These are phyloP conservation scores for Arthromyces matolae DNA, from an alignment of 768 basidiomycete genomes.

Conservation along the genomic window DNA sequence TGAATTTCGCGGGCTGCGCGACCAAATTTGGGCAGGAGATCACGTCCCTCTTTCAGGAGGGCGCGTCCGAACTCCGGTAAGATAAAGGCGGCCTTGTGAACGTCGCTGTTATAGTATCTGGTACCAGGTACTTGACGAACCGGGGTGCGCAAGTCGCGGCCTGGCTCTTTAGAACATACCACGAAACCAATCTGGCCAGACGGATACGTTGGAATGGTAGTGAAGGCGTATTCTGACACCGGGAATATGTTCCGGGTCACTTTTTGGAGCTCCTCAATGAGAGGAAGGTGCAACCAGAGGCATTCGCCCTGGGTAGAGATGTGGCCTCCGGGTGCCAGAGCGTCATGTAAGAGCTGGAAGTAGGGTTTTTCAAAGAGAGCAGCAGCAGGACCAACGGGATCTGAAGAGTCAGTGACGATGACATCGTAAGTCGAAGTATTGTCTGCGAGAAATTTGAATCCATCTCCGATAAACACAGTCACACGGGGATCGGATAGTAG, in stretches of 20 bases:
- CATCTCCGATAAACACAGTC: slow-evolving; percentile 85
- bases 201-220: slow-evolving; percentile 97
- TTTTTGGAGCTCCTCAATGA: slow-evolving; percentile 73
- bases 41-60: slow-evolving; percentile 67
- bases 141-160: slow-evolving; percentile 68
- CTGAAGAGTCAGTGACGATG: slow-evolving; percentile 98
- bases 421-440: slow-evolving; percentile 89
- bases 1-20: slow-evolving; percentile 45
- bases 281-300: slow-evolving; percentile 87
- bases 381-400: slow-evolving; percentile 94
- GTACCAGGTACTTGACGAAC: slow-evolving; percentile 68
- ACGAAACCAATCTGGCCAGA: slow-evolving; percentile 98
- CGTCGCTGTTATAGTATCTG: slow-evolving; percentile 78
- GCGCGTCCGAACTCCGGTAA: slow-evolving; percentile 90
- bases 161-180: slow-evolving; percentile 75
- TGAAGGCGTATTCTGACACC: slow-evolving; percentile 85
- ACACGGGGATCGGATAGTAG: slow-evolving; percentile 81
- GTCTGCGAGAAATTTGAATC: slow-evolving; percentile 93
- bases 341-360: slow-evolving; percentile 91
- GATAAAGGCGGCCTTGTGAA: slow-evolving; percentile 82
- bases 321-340: slow-evolving; percentile 83
- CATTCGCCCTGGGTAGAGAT: slow-evolving; percentile 97
- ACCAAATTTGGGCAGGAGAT: slow-evolving; percentile 75
- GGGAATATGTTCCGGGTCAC: slow-evolving; percentile 76
- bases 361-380: slow-evolving; percentile 96